Conservation (phyloP, 2,329 filamentous ascomycete species). For the Aplosporella prunicola region DNA sequence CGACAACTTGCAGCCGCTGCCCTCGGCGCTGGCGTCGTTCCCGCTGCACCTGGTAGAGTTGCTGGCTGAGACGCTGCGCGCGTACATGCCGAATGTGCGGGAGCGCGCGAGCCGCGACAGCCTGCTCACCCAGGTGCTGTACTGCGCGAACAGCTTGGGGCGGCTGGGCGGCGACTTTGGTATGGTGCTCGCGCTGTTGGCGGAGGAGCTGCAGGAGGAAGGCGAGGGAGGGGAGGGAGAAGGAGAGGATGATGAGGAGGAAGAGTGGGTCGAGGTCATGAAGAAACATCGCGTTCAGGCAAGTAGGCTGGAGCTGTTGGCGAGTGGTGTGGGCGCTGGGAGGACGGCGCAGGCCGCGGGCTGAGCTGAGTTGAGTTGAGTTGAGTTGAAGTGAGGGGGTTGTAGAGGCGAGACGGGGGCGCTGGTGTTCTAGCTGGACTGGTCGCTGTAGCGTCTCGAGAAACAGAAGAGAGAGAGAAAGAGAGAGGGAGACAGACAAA, state of each 20-base stretch:
- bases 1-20: conserved; percentile 46
- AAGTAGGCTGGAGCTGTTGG: conserved; percentile 56
- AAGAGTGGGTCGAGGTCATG: conserved; percentile 82
- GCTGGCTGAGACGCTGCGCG: conserved; percentile 63
- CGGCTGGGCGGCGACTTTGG: conserved; percentile 88
- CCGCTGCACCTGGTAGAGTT: conserved; percentile 74
- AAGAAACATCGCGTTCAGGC: conserved; percentile 79
- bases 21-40: conserved; percentile 73
- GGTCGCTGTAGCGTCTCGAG: no score
- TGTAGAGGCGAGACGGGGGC: no score
- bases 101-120: conserved; percentile 77
- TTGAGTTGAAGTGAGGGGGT: no score
- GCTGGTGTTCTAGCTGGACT: no score
- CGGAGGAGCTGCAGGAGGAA: conserved; percentile 36
- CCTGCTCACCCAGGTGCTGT: conserved; percentile 82
- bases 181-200: conserved; percentile 63
- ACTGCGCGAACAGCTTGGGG: conserved; percentile 84
- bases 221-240: conserved; percentile 39
- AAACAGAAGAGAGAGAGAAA: no score
- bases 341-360: conserved; percentile 11
- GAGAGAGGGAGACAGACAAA: no score
- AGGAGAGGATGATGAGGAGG: conserved; percentile 37
- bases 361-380: no score
- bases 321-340: conserved; percentile 32
- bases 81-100: conserved; percentile 71